Percentiles rank a stretch among this genome's conserved stretches.
These are phyloP conservation scores for Phytophthora tubulina DNA, from an alignment of 352 stramenopile genomes.

Conservation along the genomic window DNA sequence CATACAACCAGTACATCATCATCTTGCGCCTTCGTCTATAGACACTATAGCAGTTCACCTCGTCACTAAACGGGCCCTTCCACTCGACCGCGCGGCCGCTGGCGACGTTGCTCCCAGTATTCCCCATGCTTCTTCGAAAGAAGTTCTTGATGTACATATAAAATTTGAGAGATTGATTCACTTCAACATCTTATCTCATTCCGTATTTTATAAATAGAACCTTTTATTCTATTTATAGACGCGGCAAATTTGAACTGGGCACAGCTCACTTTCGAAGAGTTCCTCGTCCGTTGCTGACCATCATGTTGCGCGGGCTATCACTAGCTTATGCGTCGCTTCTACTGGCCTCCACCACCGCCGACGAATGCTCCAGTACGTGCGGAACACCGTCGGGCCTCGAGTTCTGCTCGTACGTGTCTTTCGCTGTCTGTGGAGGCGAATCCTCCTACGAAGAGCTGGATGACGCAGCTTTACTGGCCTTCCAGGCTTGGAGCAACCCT, in stretches of 20 bases:
- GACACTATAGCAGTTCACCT: slow-evolving; percentile 41
- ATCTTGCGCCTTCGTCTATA: background rate
- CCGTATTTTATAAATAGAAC: slow-evolving; percentile 4
- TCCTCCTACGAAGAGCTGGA: slow-evolving; percentile 75
- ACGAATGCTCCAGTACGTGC: slow-evolving; percentile 81
- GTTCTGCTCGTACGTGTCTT: slow-evolving; percentile 87
- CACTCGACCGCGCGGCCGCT: slow-evolving; percentile 43
- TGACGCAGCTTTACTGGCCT: slow-evolving; percentile 46
- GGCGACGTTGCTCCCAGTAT: slow-evolving; percentile 31
- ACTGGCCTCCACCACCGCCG: slow-evolving; percentile 18
- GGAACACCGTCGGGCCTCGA: slow-evolving; percentile 73
- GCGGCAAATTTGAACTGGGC: slow-evolving; percentile 5
- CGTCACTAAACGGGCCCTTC: slow-evolving; percentile 87
- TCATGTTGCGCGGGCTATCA: slow-evolving; percentile 16
- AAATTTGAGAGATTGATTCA: slow-evolving; percentile 7
- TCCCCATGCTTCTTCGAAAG: slow-evolving; percentile 46
- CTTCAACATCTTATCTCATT: slow-evolving; percentile 5
- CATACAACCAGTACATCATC: background rate
- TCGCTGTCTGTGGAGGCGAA: slow-evolving; percentile 68
- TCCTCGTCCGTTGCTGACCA: slow-evolving; percentile 21
- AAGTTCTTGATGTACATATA: slow-evolving; percentile 23
- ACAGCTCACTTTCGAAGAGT: slow-evolving; percentile 26
- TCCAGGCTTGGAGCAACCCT: slow-evolving; percentile 51
- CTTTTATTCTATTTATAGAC: slow-evolving; percentile 14
- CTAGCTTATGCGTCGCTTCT: slow-evolving; percentile 27